Evolutionary conservation across 129 eudicot species (phyloP), one percentile per base, ranked within the genome.

Genomic region (Sambucus nigra): DNA sequence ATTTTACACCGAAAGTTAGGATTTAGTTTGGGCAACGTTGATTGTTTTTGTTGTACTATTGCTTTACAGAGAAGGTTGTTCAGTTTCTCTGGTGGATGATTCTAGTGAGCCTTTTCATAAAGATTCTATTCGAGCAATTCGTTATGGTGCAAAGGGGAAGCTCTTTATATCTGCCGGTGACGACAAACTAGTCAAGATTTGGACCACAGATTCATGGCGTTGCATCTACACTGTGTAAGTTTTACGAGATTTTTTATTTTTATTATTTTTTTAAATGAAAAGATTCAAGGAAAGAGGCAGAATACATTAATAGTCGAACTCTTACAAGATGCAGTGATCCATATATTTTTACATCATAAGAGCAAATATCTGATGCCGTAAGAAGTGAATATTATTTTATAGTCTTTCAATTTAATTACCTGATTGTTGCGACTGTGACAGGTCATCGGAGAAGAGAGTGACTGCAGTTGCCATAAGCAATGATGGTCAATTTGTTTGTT

Each of bases 151-250:
- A 25, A 76, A 79, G 8, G 98, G 98, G 51, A 80, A 76, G 71
- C 60, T 89, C 25, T 81, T 89, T 66, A 95, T 76, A 14, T 81
- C 98, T 27, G 98, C 95, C 16, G 98, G 98, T 25, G 98, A 89
- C 15, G 98, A 89, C 69, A 89, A 88, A 47, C 58, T 81, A 5
- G 95, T 88, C 47, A 88, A 78, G 67, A 48, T 88, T 62, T 88
- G 95, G 98, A 60, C 52, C 33, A 74, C 99, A 18, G 83, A 82
- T 66, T 54, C 87, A 2, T 92, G 99, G 96, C 71, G 63, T 0
- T 92, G 99, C 53, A 26, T 77, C 29, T 60, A 62, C 64, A 60
- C 76, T 0, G 85, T 92, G 99, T 92, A 82, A 77, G 94, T 72
- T 55, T 22, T 32, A n/a, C n/a, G n/a, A n/a, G n/a, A n/a, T n/a